Evolutionary conservation across 2,329 filamentous ascomycete genomes (phyloP).

Genomic region (Dothistroma septosporum): DNA sequence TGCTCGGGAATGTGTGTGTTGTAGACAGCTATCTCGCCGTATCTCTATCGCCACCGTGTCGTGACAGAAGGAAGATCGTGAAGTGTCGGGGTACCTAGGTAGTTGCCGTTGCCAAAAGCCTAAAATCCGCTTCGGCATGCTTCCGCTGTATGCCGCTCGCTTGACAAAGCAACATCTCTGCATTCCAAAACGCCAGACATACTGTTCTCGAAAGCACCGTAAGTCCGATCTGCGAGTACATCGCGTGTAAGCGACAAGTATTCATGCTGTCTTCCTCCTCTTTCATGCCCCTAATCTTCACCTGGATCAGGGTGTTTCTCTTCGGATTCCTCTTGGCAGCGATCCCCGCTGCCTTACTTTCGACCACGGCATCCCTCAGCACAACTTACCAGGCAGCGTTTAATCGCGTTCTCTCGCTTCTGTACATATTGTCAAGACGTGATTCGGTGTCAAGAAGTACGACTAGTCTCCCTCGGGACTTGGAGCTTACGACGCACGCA

Average conservation of each 20-base stretch:
- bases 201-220: background rate
- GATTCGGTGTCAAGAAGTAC: background rate
- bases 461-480: background rate
- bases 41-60: no score
- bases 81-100: no score
- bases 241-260: background rate
- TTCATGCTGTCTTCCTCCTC: background rate
- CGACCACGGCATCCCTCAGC: constrained; percentile 5
- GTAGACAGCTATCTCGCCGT: no score
- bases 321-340: constrained; percentile 15
- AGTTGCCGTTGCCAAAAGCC: background rate
- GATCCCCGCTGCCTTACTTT: constrained; percentile 7
- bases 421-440: background rate
- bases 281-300: constrained; percentile 10
- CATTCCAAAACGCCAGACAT: background rate
- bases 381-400: background rate
- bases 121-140: background rate
- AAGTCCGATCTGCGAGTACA: background rate
- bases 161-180: background rate
- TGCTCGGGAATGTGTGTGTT: no score
- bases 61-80: no score
- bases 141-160: background rate
- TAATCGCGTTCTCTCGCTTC: background rate
- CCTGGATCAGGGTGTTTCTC: constrained; percentile 18
- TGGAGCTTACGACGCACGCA: background rate